phyloP scores from a whole-genome alignment of 202 grass and related monocot species.

The Panicum virgatum region DNA sequence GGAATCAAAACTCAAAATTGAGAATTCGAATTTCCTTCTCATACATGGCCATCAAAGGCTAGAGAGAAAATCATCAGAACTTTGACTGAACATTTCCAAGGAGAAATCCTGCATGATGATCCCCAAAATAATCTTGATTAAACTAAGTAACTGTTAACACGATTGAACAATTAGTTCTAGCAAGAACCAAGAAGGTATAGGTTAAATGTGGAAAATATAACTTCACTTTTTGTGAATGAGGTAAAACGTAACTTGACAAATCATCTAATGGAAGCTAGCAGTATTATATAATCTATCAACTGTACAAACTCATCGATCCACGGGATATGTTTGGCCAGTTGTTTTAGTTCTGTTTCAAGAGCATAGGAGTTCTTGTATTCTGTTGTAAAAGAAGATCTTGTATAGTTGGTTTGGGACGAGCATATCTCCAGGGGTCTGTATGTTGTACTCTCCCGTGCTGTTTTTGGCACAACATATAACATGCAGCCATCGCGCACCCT shows the following conservation, averaged over 20 bases:
- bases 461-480: too few relatives aligned
- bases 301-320: too few relatives aligned
- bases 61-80: conserved; percentile 56
- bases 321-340: too few relatives aligned
- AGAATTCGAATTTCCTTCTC: not conserved
- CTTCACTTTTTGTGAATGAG: not conserved
- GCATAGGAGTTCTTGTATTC: too few relatives aligned
- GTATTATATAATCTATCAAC: too few relatives aligned
- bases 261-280: conserved; percentile 12
- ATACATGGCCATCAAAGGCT: not conserved
- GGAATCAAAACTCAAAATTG: not conserved
- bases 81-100: conserved; percentile 55
- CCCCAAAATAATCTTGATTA: conserved; percentile 42
- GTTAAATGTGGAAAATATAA: not conserved
- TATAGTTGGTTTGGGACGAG: too few relatives aligned
- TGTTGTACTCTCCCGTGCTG: too few relatives aligned
- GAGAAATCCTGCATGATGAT: conserved; percentile 63
- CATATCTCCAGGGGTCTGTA: too few relatives aligned
- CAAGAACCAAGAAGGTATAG: not conserved
- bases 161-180: conserved; percentile 19
- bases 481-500: too few relatives aligned
- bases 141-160: conserved; percentile 16
- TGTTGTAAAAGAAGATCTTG: too few relatives aligned
- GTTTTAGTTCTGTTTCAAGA: too few relatives aligned
- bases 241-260: not conserved